Evolutionary conservation across 345 rosid genomes (phyloP).

Genomic region (Pistacia atlantica): DNA sequence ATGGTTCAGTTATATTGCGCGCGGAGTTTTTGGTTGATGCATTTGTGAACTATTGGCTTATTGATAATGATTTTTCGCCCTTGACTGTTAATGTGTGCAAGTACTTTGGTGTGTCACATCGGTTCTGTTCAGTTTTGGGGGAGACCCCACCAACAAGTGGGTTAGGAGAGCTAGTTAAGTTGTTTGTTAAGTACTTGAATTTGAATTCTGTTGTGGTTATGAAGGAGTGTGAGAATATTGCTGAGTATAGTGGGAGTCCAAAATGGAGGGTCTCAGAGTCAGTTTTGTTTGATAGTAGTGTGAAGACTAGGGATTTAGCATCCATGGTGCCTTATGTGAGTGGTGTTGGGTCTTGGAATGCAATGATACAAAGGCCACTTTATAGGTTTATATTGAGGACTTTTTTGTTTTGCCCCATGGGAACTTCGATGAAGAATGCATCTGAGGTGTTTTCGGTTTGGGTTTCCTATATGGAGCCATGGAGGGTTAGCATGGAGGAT

Average conservation of each 20-base stretch:
- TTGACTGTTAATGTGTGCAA: constrained; percentile 53
- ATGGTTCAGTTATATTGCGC: constrained; percentile 51
- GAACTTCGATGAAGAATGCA: constrained; percentile 74
- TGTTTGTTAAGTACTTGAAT: constrained; percentile 82
- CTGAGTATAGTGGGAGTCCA: constrained; percentile 42
- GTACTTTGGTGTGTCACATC: constrained; percentile 65
- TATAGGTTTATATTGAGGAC: constrained; percentile 82
- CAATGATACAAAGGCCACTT: constrained; percentile 70
- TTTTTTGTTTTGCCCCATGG: constrained; percentile 76
- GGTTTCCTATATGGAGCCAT: constrained; percentile 81
- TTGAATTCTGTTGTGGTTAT: constrained; percentile 48
- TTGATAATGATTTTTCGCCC: constrained; percentile 90
- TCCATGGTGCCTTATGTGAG: constrained; percentile 35
- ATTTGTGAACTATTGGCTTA: constrained; percentile 82
- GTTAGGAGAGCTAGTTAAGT: constrained; percentile 74
- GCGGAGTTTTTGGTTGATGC: constrained; percentile 82
- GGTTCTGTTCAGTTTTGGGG: constrained; percentile 50
- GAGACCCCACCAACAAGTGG: constrained; percentile 76
- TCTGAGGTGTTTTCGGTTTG: constrained; percentile 83
- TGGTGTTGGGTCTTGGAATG: constrained; percentile 66
- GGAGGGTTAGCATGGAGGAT: constrained; percentile 63
- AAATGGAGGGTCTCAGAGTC: constrained; percentile 49
- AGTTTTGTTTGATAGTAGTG: constrained; percentile 25
- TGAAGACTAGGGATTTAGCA: constrained; percentile 36
- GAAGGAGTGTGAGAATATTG: constrained; percentile 37